Conservation (phyloP, 116 monocot genomes). For the Dioscorea cayenensis region DNA sequence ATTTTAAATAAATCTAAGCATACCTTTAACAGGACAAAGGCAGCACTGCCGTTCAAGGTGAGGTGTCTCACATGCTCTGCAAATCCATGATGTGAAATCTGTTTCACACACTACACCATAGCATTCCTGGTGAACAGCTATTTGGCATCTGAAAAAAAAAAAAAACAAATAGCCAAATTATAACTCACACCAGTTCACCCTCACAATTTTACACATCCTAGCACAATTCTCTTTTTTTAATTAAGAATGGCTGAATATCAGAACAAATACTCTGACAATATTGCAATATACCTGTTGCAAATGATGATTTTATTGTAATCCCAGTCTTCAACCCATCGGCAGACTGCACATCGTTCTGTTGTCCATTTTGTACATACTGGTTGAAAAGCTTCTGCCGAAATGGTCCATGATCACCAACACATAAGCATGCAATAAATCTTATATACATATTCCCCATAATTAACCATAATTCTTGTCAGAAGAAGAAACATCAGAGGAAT, state of each 20-base stretch:
- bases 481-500: background rate
- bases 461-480: background rate
- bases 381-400: slow-evolving; percentile 41
- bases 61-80: slow-evolving; percentile 89
- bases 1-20: background rate
- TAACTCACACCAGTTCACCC: background rate
- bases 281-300: slow-evolving; percentile 52
- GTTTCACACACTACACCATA: slow-evolving; percentile 66
- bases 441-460: background rate
- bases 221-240: background rate
- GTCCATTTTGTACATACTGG: slow-evolving; percentile 68
- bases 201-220: background rate
- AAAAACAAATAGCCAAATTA: background rate
- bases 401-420: background rate
- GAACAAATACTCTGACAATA: background rate
- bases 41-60: slow-evolving; percentile 62
- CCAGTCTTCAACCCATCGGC: slow-evolving; percentile 84
- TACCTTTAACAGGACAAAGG: slow-evolving; percentile 96
- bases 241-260: background rate
- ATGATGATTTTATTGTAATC: slow-evolving; percentile 80
- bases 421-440: background rate
- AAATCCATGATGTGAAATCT: slow-evolving; percentile 93
- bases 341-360: slow-evolving; percentile 74
- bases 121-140: slow-evolving; percentile 99
- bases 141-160: slow-evolving; percentile 76